Evolutionary conservation across 305 asterid species (phyloP), one percentile per base, ranked within the genome.

Genomic region (Solanum chacoense): DNA sequence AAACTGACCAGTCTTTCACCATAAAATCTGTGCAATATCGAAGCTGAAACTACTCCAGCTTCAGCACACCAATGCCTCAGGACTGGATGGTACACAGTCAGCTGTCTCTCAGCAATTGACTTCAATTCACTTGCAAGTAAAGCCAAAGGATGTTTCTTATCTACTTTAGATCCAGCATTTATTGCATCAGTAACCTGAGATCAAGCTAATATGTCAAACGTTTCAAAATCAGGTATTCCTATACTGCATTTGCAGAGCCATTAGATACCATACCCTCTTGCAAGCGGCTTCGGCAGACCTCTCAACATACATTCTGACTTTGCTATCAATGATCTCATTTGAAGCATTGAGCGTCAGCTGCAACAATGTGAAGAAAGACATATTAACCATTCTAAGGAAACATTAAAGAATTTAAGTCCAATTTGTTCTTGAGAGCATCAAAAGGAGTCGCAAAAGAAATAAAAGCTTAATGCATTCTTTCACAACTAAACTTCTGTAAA

Each of bases 1-100:
- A 89, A 84, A 42, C 96, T 85, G 88, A 97, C 99, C 99, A 97
- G 93, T 93, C 91, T 95, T 95, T 94, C 98, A 88, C 99, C 99
- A 90, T 94, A 96, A 91, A 93, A 93, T 88, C 90, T 94, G 93
- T 96, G 99, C 90, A 97, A 91, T 86, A 40, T 92, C 88, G 91
- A 92, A 89, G 98, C 95, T 89, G 96, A 91, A 89, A 92, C 91
- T 92, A 87, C 89, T 85, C 95, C 94, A 92, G 95, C 92, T 88
- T 93, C 96, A 74, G 96, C 97, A 93, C 90, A 93, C 97, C 97
- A 96, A 85, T 89, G 93, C 38, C 92, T 73, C 77, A 97, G 92
- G 90, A 97, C 93, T 38, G 98, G 98, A 91, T 86, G 91, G 91
- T 94, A 97, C 79, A 90, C 65, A 38, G 92, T 89, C 88, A 94